Percentiles rank a stretch among this genome's conserved stretches.
phyloP scores from a whole-genome alignment of 306 rosid species.

The Trifolium repens region DNA sequence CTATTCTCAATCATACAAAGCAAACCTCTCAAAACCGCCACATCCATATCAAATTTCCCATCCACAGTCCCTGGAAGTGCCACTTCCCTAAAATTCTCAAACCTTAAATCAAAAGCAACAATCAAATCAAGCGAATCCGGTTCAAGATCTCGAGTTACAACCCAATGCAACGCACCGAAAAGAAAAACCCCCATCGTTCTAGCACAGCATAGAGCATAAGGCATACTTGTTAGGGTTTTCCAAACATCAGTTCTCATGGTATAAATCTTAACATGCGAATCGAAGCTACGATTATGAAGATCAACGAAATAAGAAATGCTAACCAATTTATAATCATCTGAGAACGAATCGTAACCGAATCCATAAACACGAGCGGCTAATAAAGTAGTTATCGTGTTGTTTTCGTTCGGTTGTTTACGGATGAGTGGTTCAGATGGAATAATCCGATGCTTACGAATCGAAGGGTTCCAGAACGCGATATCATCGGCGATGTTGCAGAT shows the following conservation, averaged over 20 bases:
- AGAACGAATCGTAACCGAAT: slow-evolving; percentile 56
- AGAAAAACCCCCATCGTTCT: slow-evolving; percentile 65
- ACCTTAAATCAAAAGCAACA: slow-evolving; percentile 54
- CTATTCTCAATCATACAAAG: slow-evolving; percentile 61
- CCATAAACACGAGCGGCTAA: slow-evolving; percentile 59
- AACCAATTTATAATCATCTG: slow-evolving; percentile 58
- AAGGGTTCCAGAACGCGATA: slow-evolving; percentile 77
- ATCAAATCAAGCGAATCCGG: slow-evolving; percentile 47
- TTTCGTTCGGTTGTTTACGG: background rate
- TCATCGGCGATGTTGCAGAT: slow-evolving; percentile 74
- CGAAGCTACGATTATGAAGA: slow-evolving; percentile 40
- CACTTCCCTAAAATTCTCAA: slow-evolving; percentile 55
- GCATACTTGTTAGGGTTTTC: slow-evolving; percentile 59
- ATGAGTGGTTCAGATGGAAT: slow-evolving; percentile 48
- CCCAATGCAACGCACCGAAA: slow-evolving; percentile 69
- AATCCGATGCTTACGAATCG: slow-evolving; percentile 50
- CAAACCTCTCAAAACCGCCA: slow-evolving; percentile 53
- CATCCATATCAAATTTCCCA: slow-evolving; percentile 47
- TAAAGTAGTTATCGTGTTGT: background rate
- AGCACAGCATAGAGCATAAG: slow-evolving; percentile 57
- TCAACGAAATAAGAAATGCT: slow-evolving; percentile 64
- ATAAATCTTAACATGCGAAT: slow-evolving; percentile 58
- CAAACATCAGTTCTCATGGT: slow-evolving; percentile 56
- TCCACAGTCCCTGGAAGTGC: slow-evolving; percentile 50
- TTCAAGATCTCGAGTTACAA: slow-evolving; percentile 50